phyloP scores from a whole-genome alignment of 768 basidiomycete genomes.

The Plicaturopsis crispa region DNA sequence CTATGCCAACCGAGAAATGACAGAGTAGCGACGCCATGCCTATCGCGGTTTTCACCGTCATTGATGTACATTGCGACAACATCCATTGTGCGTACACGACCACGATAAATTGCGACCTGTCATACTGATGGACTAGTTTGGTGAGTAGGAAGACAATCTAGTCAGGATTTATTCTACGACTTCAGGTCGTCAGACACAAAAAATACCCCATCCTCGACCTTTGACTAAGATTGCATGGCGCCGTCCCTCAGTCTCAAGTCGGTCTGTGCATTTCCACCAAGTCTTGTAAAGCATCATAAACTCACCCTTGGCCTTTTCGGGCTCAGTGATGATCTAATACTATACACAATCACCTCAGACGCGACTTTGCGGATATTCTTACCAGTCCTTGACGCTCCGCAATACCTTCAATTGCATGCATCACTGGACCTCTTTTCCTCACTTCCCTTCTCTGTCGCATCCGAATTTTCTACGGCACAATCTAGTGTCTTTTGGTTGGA shows the following conservation, averaged over 20 bases:
- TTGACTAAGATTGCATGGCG: conserved; percentile 70
- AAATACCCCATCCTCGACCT: conserved; percentile 66
- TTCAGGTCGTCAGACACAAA: conserved; percentile 60
- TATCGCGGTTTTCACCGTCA: conserved; percentile 66
- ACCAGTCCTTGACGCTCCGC: conserved; percentile 82
- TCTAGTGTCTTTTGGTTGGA: conserved; percentile 69
- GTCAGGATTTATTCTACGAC: conserved; percentile 69
- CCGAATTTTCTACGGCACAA: conserved; percentile 16
- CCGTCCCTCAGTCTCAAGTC: conserved; percentile 57
- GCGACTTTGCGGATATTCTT: conserved; percentile 79
- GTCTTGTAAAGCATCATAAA: not conserved
- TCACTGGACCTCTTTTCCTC: conserved; percentile 69
- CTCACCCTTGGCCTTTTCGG: conserved; percentile 6
- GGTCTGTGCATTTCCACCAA: conserved; percentile 31
- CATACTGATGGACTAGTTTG: not conserved
- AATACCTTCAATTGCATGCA: conserved; percentile 77
- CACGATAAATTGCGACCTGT: conserved; percentile 7
- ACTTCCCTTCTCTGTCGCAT: conserved; percentile 30
- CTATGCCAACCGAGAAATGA: conserved; percentile 5
- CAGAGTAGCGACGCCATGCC: conserved; percentile 42
- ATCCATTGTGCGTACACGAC: conserved; percentile 38
- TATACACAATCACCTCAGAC: conserved; percentile 82
- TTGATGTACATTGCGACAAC: conserved; percentile 66
- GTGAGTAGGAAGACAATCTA: conserved; percentile 41
- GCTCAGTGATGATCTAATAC: conserved; percentile 63